phyloP scores from a whole-genome alignment of 2,329 filamentous ascomycete species.

The Penicillium thymicola region DNA sequence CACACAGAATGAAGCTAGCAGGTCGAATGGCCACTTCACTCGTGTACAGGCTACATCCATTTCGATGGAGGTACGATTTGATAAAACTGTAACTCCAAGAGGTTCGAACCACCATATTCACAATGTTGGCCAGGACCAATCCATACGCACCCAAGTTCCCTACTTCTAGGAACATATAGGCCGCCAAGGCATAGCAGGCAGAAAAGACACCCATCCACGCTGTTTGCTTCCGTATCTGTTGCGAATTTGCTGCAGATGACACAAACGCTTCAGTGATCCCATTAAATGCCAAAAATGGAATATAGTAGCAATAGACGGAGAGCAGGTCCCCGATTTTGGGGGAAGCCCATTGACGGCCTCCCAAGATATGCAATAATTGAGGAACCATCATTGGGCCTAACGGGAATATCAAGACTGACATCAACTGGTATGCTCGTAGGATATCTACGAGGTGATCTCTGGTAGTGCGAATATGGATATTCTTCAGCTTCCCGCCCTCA shows the following conservation, averaged over 20 bases:
- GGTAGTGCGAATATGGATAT: constrained; percentile 23
- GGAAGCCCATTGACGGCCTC: constrained; percentile 71
- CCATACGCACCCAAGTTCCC: constrained; percentile 71
- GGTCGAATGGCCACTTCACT: constrained; percentile 46
- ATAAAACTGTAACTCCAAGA: constrained; percentile 77
- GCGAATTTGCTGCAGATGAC: constrained; percentile 73
- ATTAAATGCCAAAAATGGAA: constrained; percentile 87
- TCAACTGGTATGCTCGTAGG: constrained; percentile 68
- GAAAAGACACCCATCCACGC: constrained; percentile 84
- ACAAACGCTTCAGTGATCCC: constrained; percentile 92
- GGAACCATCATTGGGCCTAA: constrained; percentile 75
- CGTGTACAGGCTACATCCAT: constrained; percentile 45
- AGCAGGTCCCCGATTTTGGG: constrained; percentile 72
- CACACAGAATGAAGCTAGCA: constrained; percentile 44
- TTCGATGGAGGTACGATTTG: constrained; percentile 55
- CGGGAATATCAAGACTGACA: constrained; percentile 65
- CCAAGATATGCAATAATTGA: constrained; percentile 68
- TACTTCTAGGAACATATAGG: constrained; percentile 70
- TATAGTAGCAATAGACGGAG: constrained; percentile 82
- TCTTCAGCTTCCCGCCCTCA: constrained; percentile 14
- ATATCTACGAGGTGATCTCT: constrained; percentile 47
- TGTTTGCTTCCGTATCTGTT: constrained; percentile 73
- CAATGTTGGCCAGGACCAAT: constrained; percentile 78
- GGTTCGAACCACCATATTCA: constrained; percentile 87
- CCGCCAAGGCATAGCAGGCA: constrained; percentile 67